These are phyloP conservation scores for Discostella stelligera DNA, from an alignment of 352 stramenopile species.

Conservation along the genomic window DNA sequence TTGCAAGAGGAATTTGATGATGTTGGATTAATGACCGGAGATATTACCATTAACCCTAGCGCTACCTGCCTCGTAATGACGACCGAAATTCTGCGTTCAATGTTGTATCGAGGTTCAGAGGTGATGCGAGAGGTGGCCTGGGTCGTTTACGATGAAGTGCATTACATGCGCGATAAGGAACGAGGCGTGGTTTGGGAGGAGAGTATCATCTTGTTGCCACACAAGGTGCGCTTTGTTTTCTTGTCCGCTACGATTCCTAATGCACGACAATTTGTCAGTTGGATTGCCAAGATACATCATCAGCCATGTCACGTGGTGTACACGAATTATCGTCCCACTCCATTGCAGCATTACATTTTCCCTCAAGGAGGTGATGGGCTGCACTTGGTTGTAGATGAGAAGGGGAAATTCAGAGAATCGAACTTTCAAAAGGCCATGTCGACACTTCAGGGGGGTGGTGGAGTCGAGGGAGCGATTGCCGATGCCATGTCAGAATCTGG, in stretches of 20 bases:
- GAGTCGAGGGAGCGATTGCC: slow-evolving; percentile 71
- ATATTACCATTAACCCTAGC: slow-evolving; percentile 99
- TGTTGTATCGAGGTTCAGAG: slow-evolving; percentile 98
- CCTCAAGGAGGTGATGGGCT: slow-evolving; percentile 93
- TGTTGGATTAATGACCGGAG: slow-evolving; percentile 99
- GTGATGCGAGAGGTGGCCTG: slow-evolving; percentile 96
- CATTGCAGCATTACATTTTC: slow-evolving; percentile 99
- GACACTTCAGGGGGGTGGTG: slow-evolving; percentile 62
- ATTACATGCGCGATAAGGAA: slow-evolving; percentile 99
- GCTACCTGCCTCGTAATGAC: slow-evolving; percentile 95
- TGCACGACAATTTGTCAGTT: slow-evolving; percentile 87
- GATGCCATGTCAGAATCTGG: slow-evolving; percentile 86
- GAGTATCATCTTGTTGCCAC: slow-evolving; percentile 97
- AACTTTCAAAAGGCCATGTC: slow-evolving; percentile 92
- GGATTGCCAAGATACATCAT: slow-evolving; percentile 99
- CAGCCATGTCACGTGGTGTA: slow-evolving; percentile 99
- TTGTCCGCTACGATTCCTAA: slow-evolving; percentile 99
- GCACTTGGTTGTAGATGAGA: slow-evolving; percentile 99
- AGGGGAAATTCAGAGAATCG: slow-evolving; percentile 96
- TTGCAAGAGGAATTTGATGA: slow-evolving; percentile 91
- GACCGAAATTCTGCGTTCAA: slow-evolving; percentile 95
- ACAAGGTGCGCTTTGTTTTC: slow-evolving; percentile 99
- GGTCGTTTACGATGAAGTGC: slow-evolving; percentile 99
- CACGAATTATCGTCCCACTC: slow-evolving; percentile 98
- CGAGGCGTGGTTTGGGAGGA: slow-evolving; percentile 98